Evolutionary conservation across 306 rosid genomes (phyloP).

Genomic region (Rosa lucieae): DNA sequence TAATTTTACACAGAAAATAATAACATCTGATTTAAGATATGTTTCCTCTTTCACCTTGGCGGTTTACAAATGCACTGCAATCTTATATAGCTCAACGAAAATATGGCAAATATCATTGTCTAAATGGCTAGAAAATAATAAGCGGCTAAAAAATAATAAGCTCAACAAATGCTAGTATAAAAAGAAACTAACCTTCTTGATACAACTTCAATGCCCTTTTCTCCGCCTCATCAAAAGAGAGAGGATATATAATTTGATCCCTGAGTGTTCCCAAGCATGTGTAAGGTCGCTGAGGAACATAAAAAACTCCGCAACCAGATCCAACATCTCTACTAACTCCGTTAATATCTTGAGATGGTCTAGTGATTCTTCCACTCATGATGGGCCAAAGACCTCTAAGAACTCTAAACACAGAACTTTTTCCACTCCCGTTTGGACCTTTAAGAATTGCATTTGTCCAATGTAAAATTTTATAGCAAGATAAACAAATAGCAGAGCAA

Average conservation of each 20-base stretch:
- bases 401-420: constrained; percentile 95
- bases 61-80: background rate
- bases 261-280: constrained; percentile 96
- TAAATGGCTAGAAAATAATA: background rate
- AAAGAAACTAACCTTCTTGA: constrained; percentile 50
- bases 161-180: background rate
- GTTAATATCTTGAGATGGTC: constrained; percentile 56
- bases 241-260: constrained; percentile 97
- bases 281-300: constrained; percentile 97
- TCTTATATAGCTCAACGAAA: background rate
- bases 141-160: background rate
- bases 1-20: background rate
- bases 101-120: background rate
- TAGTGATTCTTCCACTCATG: constrained; percentile 65
- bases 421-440: constrained; percentile 99
- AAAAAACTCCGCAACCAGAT: constrained; percentile 70
- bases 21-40: background rate
- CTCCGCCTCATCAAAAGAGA: constrained; percentile 85
- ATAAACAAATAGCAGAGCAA: constrained; percentile 12
- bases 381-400: constrained; percentile 97
- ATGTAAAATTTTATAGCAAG: constrained; percentile 19
- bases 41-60: background rate
- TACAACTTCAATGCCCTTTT: constrained; percentile 51
- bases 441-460: constrained; percentile 25
- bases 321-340: constrained; percentile 50